A percentile compares a stretch with the other conserved stretches of the same genome.
These are phyloP conservation scores for Daldinia sp. DNA, from an alignment of 2,329 filamentous ascomycete species.

Conservation along the genomic window DNA sequence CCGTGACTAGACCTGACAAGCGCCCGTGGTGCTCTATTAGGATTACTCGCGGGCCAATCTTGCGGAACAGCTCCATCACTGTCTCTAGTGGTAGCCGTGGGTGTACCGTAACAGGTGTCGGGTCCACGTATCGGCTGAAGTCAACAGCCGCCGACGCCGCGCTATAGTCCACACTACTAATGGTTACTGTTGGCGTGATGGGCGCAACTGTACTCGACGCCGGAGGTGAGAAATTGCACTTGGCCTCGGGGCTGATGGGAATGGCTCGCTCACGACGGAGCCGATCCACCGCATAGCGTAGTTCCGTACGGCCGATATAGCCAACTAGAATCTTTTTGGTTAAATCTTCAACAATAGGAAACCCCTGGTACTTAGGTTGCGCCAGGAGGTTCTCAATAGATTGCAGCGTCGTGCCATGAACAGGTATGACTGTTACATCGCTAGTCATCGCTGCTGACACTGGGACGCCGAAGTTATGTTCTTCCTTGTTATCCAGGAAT, in stretches of 20 bases:
- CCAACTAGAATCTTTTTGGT: slow-evolving; percentile 80
- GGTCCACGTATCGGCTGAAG: slow-evolving; percentile 88
- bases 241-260: slow-evolving; percentile 73
- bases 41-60: slow-evolving; percentile 94
- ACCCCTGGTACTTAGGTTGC: slow-evolving; percentile 89
- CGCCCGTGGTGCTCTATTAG: slow-evolving; percentile 90
- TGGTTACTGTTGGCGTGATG: slow-evolving; percentile 63
- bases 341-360: slow-evolving; percentile 86
- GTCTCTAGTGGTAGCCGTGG: slow-evolving; percentile 93
- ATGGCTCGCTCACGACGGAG: slow-evolving; percentile 73
- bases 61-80: slow-evolving; percentile 98
- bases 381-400: slow-evolving; percentile 81
- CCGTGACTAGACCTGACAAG: slow-evolving; percentile 87
- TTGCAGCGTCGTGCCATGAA: slow-evolving; percentile 78
- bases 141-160: slow-evolving; percentile 73
- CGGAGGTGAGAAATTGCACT: slow-evolving; percentile 77
- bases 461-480: slow-evolving; percentile 94
- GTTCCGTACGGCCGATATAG: slow-evolving; percentile 92
- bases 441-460: slow-evolving; percentile 91
- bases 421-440: slow-evolving; percentile 78
- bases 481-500: slow-evolving; percentile 96
- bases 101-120: slow-evolving; percentile 90
- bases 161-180: slow-evolving; percentile 70
- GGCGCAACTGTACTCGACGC: slow-evolving; percentile 52
- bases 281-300: slow-evolving; percentile 89